Percentiles rank a stretch among this genome's conserved stretches.
Conservation (phyloP, 2,329 filamentous ascomycete genomes). For the Stachybotrys elegans region DNA sequence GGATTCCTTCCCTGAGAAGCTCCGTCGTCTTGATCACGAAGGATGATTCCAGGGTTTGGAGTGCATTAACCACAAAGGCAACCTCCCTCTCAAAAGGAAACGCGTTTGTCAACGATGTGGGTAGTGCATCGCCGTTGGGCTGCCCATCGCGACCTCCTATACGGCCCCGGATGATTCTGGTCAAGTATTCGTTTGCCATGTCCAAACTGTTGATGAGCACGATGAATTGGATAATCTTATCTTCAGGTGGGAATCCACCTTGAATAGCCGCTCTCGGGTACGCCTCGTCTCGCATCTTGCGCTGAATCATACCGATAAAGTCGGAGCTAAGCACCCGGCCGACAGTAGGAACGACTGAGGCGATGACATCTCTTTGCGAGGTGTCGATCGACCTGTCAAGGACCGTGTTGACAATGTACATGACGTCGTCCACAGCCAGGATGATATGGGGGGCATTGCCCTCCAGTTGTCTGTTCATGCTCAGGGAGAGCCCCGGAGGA, state of each 20-base stretch:
- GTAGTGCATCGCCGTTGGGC: constrained; percentile 26
- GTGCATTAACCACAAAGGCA: constrained; percentile 59
- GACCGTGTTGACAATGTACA: constrained; percentile 97
- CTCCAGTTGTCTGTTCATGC: constrained; percentile 64
- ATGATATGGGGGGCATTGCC: constrained; percentile 86
- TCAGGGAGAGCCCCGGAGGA: constrained; percentile 73
- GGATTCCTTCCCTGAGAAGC: constrained; percentile 76
- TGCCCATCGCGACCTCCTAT: constrained; percentile 41
- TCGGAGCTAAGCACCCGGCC: constrained; percentile 78
- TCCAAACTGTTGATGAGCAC: constrained; percentile 95
- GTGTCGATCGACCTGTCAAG: constrained; percentile 83
- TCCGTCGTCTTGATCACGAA: constrained; percentile 78
- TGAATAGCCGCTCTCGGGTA: constrained; percentile 78
- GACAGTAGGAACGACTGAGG: constrained; percentile 72
- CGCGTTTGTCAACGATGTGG: constrained; percentile 50
- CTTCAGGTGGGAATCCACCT: constrained; percentile 79
- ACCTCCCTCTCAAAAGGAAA: constrained; percentile 82
- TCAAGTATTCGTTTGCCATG: constrained; percentile 83
- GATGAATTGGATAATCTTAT: constrained; percentile 82
- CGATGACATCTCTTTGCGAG: constrained; percentile 72
- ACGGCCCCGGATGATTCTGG: constrained; percentile 72
- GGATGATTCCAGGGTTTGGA: constrained; percentile 63
- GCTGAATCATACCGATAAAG: constrained; percentile 94
- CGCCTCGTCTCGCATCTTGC: constrained; percentile 94
- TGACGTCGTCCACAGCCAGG: constrained; percentile 94